A percentile compares a stretch with the other conserved stretches of the same genome.
Evolutionary conservation across 257 asterid genomes (phyloP).

Genomic region (Pogostemon cablin): DNA sequence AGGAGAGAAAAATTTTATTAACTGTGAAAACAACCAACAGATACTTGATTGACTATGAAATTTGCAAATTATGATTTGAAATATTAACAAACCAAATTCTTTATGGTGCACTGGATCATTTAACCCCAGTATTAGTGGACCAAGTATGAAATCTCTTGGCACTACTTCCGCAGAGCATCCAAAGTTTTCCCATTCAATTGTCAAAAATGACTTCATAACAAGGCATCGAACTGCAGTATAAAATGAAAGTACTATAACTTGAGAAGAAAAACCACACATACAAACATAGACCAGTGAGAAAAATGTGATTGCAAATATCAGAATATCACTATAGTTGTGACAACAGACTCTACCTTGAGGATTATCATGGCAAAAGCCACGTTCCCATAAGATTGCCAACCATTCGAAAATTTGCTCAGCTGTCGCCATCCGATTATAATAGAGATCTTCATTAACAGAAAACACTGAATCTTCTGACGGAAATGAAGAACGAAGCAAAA

Average conservation of each 20-base stretch:
- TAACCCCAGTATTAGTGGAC: conserved; percentile 78
- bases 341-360: conserved; percentile 68
- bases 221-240: conserved; percentile 73
- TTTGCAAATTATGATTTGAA: conserved; percentile 11
- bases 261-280: conserved; percentile 26
- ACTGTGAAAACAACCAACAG: conserved; percentile 19
- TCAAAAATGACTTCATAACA: conserved; percentile 88
- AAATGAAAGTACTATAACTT: conserved; percentile 15
- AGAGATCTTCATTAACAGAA: conserved; percentile 44
- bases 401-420: conserved; percentile 65
- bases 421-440: conserved; percentile 56
- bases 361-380: conserved; percentile 90
- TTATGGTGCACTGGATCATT: conserved; percentile 94
- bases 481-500: conserved; percentile 63
- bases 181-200: conserved; percentile 61
- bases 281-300: conserved; percentile 22
- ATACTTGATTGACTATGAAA: conserved; percentile 22
- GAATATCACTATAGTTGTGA: conserved; percentile 8
- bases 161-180: conserved; percentile 55
- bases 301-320: conserved; percentile 23
- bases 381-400: conserved; percentile 89
- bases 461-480: conserved; percentile 43
- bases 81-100: conserved; percentile 76
- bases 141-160: conserved; percentile 72
- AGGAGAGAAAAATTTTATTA: conserved; percentile 24